phyloP scores from a whole-genome alignment of 2,329 filamentous ascomycete genomes.

The Neofusicoccum sp. region DNA sequence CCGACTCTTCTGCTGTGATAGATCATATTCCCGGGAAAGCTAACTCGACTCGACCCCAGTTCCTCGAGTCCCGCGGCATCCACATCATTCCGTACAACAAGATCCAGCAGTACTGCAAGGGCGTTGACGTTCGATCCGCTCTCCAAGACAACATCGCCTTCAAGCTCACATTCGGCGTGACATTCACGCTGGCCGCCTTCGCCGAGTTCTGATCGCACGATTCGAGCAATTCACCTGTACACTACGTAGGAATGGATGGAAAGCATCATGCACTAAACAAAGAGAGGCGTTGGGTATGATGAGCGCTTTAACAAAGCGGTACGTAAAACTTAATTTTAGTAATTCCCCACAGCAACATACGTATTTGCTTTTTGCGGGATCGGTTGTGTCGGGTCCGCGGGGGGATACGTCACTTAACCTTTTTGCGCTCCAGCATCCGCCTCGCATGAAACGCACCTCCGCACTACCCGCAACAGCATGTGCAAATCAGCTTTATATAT shows the following conservation, averaged over 20 bases:
- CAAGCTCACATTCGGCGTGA: constrained; percentile 68
- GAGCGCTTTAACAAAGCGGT: neutral
- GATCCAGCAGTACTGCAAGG: constrained; percentile 52
- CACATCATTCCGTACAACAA: constrained; percentile 49
- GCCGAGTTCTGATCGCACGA: constrained; percentile 48
- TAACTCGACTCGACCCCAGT: constrained; percentile 31
- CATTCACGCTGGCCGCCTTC: constrained; percentile 70
- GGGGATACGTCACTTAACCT: neutral
- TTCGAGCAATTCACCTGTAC: neutral
- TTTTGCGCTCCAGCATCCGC: neutral
- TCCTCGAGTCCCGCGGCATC: constrained; percentile 52
- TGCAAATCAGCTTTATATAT: too few relatives aligned
- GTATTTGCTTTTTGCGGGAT: neutral
- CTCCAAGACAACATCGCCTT: constrained; percentile 61
- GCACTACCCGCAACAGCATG: too few relatives aligned
- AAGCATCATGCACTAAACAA: neutral
- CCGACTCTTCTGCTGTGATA: constrained; percentile 17
- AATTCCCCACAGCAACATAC: neutral
- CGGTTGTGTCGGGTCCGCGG: neutral
- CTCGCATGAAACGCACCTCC: neutral
- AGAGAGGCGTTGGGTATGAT: neutral
- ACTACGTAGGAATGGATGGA: neutral
- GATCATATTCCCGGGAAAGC: neutral
- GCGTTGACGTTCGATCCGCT: constrained; percentile 50
- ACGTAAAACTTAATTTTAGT: neutral